Conservation (phyloP, 23 red algal genomes). For the Gracilaria vermiculophylla region DNA sequence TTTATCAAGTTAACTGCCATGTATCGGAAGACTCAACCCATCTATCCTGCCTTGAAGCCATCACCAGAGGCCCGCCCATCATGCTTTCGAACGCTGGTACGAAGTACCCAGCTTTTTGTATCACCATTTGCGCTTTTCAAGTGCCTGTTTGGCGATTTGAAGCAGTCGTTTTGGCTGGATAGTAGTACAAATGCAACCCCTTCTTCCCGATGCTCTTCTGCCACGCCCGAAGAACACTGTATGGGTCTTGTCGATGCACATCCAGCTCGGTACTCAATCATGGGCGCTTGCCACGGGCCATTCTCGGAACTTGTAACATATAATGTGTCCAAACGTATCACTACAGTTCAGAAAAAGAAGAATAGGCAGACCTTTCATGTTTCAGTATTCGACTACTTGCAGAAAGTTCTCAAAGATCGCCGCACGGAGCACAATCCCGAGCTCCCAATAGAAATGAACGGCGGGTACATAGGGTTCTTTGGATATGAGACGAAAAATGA, state of each 20-base stretch:
- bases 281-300: conserved; percentile 61
- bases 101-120: neutral
- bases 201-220: conserved; percentile 24
- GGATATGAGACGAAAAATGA: conserved; percentile 93
- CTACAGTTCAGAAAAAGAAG: neutral
- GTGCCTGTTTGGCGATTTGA: conserved; percentile 36
- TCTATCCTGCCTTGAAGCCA: neutral
- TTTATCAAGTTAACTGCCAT: conserved; percentile 41
- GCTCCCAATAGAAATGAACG: conserved; percentile 75
- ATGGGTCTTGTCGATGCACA: neutral
- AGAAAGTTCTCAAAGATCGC: conserved; percentile 23
- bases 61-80: neutral
- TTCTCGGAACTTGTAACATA: conserved; percentile 65
- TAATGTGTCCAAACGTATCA: neutral
- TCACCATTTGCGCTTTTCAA: conserved; percentile 31
- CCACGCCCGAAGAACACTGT: neutral
- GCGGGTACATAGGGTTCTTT: conserved; percentile 92
- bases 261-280: conserved; percentile 53
- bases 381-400: conserved; percentile 55
- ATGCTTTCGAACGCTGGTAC: neutral
- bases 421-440: neutral
- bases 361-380: neutral
- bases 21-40: neutral
- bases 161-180: conserved; percentile 57
- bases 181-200: conserved; percentile 15